Base-by-base conservation (phyloP, 2,329 filamentous ascomycete genomes). In the Xylaria sp. region DNA sequence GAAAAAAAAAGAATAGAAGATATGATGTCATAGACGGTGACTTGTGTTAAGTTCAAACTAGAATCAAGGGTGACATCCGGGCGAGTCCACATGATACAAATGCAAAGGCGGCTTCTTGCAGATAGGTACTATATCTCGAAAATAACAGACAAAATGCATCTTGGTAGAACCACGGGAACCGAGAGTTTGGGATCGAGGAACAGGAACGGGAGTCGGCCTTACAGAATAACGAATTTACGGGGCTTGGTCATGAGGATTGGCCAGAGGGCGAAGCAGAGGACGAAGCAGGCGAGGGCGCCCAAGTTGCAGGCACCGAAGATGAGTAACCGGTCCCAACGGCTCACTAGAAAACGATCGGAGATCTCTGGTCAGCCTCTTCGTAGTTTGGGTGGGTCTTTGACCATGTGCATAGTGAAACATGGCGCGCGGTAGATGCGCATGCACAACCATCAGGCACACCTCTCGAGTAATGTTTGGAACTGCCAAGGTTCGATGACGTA, bases 211-310 rank as follows among this genome's bases (percentile, higher is more conserved):
- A 66, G 26, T 33, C 17, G 28, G 40, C 69, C 95, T 92, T 90
- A 98, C 96, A 98, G 81, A 73, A 97, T 94, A 64, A 95, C 94
- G 85, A 99, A 97, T 86, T 98, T 99, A 82, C 92, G 89, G 74
- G 95, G 94, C 79, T 88, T 90, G 73, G 93, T 81, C 73, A 92
- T 87, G 74, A 97, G 87, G 69, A 94, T 86, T 63, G 94, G 94
- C 83, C 97, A 95, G 66, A 98, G 85, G 75, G 91, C 91, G 83
- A 98, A 97, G 85, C 93, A 94, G 76, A 97, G 89, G 79, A 97
- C 89, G 85, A 99, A 98, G 85, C 97, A 95, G 74, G 92, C 93
- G 72, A 93, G 86, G 72, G 96, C 94, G 70, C 92, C 94, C 75
- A 97, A 81, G 82, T 97, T 97, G 84, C 95, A 97, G 78, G 91